Evolutionary conservation across 306 rosid genomes (phyloP), one percentile per base, ranked within the genome.

Genomic region (Begonia masoniana): DNA sequence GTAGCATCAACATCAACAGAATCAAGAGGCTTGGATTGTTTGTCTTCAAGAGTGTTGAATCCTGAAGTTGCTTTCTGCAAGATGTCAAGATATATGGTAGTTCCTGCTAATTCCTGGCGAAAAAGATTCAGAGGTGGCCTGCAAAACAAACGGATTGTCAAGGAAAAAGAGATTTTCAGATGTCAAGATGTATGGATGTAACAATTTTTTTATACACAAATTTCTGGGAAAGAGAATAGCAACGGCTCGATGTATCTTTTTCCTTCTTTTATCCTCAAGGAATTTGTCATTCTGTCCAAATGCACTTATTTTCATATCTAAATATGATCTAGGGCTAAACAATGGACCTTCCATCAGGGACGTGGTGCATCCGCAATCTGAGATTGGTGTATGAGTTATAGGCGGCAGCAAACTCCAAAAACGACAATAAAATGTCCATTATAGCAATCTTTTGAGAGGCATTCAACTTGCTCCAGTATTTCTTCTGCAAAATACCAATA

Each of bases 51-150:
- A 35, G 62, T 55, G 51, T 70, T 70, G 59, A 76, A 63, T 62
- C 72, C 83, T 4, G 84, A 77, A 68, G 95, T 92, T 52, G 87
- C 70, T 67, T 83, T 92, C 56, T 81, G 96, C 63, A 92, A 74
- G 71, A 87, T 76, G 51, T 92, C 96, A 62, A 92, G 70, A 74
- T 92, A 92, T 73, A 92, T 63, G 63, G 76, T 64, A 49, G 96
- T 83, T 68, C 87, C 99, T 14, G 76, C 74, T 74, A 83, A 62
- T 72, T 92, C 99, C 77, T 92, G 99, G 62, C 99, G 87, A 55
- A 86, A 77, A 82, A 92, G 93, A 74, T 92, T 92, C 76, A 81
- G 51, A 50, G 99, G 99, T 56, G 99, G 95, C 95, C 99, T 92
- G 82, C 71, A 83, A 69, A 43, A 74, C 56, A 60, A 62, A 41